Base-by-base conservation (phyloP, 495 filamentous ascomycete species). In the Trichodelitschia bisporula region DNA sequence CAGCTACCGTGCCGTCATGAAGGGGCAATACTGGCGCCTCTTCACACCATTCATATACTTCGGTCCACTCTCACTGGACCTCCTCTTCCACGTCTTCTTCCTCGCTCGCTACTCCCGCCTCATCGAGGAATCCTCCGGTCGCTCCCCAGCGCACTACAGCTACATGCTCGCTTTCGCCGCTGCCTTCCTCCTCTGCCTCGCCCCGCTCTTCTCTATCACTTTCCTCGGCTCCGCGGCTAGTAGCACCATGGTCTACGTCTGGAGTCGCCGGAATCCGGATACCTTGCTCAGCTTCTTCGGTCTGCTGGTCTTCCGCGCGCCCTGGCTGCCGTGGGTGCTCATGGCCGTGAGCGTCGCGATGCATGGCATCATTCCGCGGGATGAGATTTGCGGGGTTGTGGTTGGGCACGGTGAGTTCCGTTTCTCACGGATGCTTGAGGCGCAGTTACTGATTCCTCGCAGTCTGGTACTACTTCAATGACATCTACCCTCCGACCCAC, bases 1-100 rank as follows among this genome's bases (percentile, higher is more conserved):
- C 57, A 92, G 78, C 61, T 82, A 82, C 47, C 69, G 76, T 19
- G 69, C 79, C 9, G 86, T 93, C 32, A 49, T 69, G 33, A 89
- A 89, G 53, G 69, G 68, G 28, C 80, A 92, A 65, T 95, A 91
- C 53, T 95, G 89, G 89, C 79, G 86, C 16, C 58, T 97, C 2
- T 36, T 93, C 12, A 82, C 83, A 9, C 90, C 89, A 2, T 97
- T 97, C 53, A 65, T 92, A 38, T 97, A 95, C 56, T 93, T 95
- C 49, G 89, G 89, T 14, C 80, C 82, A 8, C 65, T 97, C 30
- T 80, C 71, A 25, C 69, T 97, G 41, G 86, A 97, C 51, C 70
- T 97, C 15, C 64, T 95, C 43, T 95, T 93, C 64, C 89, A 97
- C 47, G 75, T 97, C 53, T 97, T 93, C 63, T 97, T 97, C 60